Evolutionary conservation across 2,329 filamentous ascomycete species (phyloP).

Genomic region (Fusarium brevicatenulatum): DNA sequence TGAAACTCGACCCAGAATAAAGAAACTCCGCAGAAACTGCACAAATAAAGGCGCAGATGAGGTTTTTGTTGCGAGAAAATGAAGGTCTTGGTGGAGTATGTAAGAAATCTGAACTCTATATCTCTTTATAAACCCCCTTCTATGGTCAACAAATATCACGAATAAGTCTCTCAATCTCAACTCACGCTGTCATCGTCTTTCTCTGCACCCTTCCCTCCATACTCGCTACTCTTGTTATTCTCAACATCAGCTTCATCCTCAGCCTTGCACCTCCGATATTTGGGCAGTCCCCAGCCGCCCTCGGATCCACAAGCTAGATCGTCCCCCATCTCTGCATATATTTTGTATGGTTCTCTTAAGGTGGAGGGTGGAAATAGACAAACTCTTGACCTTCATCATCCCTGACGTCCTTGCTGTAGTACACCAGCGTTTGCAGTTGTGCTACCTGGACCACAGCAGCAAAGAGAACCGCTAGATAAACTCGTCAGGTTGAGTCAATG

Average conservation of each 20-base stretch:
- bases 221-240: neutral
- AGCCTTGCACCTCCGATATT: neutral
- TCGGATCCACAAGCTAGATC: neutral
- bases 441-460: neutral
- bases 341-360: neutral
- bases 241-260: neutral
- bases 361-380: neutral
- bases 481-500: neutral
- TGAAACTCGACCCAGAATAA: constrained; percentile 26
- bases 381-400: neutral
- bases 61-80: neutral
- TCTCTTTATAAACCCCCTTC: too few species aligned
- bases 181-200: neutral
- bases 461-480: neutral
- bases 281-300: neutral
- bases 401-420: neutral
- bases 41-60: neutral
- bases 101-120: neutral
- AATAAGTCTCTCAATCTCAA: neutral
- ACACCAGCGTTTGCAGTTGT: neutral
- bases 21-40: neutral
- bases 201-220: neutral
- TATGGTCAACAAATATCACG: neutral
- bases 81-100: neutral
- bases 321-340: neutral